Conservation (phyloP, 495 filamentous ascomycete species). For the Aspergillus leporis region DNA sequence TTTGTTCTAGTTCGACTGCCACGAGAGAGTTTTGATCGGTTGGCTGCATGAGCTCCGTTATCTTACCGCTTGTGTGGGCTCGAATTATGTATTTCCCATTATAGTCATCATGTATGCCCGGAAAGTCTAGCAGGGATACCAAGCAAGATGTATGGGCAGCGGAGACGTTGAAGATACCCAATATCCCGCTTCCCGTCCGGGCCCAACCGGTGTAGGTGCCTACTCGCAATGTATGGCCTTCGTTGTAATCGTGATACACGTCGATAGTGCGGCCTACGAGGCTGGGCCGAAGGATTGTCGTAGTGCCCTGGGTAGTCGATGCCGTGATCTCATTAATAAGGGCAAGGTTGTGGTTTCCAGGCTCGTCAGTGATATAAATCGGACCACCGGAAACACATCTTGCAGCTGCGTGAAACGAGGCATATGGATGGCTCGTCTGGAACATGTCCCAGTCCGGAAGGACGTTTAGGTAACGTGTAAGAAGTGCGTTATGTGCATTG, state of each 20-base stretch:
- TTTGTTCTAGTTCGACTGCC: slow-evolving; percentile 56
- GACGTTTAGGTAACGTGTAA: slow-evolving; percentile 72
- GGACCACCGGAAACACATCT: slow-evolving; percentile 89
- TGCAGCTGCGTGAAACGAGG: slow-evolving; percentile 83
- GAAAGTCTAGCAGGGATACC: slow-evolving; percentile 68
- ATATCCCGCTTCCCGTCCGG: slow-evolving; percentile 67
- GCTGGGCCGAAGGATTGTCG: slow-evolving; percentile 75
- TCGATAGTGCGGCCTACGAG: slow-evolving; percentile 68
- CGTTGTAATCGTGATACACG: slow-evolving; percentile 72
- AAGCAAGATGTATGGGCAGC: slow-evolving; percentile 59
- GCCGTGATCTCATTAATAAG: slow-evolving; percentile 79
- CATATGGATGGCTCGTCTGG: slow-evolving; percentile 78
- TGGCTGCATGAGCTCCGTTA: slow-evolving; percentile 52
- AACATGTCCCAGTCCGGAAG: slow-evolving; percentile 99
- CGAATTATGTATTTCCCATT: slow-evolving; percentile 65
- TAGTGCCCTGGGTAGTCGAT: slow-evolving; percentile 63
- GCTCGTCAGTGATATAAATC: slow-evolving; percentile 88
- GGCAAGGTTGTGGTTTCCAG: slow-evolving; percentile 72
- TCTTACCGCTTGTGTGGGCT: slow-evolving; percentile 65
- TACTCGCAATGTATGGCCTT: slow-evolving; percentile 71
- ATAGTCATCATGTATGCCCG: slow-evolving; percentile 54
- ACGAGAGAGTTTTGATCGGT: slow-evolving; percentile 46
- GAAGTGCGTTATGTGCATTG: slow-evolving; percentile 87
- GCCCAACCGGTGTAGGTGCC: slow-evolving; percentile 69
- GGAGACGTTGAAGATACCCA: slow-evolving; percentile 83